phyloP scores from a whole-genome alignment of 441 rosid genomes.

The Francoa sonchifolia region DNA sequence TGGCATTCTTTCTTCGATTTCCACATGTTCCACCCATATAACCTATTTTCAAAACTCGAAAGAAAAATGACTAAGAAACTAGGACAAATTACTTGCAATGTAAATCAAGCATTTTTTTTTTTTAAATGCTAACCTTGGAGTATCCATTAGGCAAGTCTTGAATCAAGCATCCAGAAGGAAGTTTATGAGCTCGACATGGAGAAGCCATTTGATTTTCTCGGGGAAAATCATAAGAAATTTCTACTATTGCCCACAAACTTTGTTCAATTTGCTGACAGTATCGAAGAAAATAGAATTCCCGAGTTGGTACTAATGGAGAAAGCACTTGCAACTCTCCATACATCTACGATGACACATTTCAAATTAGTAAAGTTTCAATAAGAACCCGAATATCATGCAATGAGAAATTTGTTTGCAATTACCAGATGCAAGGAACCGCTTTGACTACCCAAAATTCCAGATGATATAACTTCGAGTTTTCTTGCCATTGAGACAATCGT shows the following conservation, averaged over 20 bases:
- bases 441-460: constrained; percentile 47
- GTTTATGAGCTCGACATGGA: constrained; percentile 42
- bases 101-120: background rate
- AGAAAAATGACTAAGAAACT: constrained; percentile 4
- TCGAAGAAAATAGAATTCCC: constrained; percentile 72
- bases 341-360: constrained; percentile 34
- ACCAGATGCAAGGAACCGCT: constrained; percentile 84
- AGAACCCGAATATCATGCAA: background rate
- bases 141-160: constrained; percentile 95
- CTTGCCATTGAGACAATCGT: constrained; percentile 57
- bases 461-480: constrained; percentile 59
- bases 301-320: constrained; percentile 64
- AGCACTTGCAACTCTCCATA: constrained; percentile 86
- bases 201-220: constrained; percentile 33
- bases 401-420: constrained; percentile 1
- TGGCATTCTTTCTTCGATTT: constrained; percentile 53
- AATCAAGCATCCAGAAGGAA: constrained; percentile 94
- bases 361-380: constrained; percentile 1
- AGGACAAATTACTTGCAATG: background rate
- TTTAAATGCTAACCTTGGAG: constrained; percentile 45
- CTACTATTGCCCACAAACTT: constrained; percentile 78
- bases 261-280: constrained; percentile 81
- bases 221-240: constrained; percentile 75
- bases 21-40: constrained; percentile 86
- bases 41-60: constrained; percentile 32